These are phyloP conservation scores for Knufia petricola DNA, from an alignment of 2,329 filamentous ascomycete species.

Conservation along the genomic window DNA sequence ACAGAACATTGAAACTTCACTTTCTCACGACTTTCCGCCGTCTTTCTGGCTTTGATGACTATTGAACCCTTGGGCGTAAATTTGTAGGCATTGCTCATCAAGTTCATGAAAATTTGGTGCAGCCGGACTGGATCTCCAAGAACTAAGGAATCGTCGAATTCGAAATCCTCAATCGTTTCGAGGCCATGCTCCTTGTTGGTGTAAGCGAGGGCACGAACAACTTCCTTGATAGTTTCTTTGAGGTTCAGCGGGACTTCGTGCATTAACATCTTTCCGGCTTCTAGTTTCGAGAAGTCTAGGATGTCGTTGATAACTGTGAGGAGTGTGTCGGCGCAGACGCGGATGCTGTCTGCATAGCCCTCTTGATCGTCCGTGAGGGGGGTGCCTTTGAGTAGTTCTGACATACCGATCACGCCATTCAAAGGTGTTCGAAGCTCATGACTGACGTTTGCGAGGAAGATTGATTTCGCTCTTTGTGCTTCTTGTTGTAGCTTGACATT, in stretches of 20 bases:
- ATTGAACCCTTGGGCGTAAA: conserved; percentile 49
- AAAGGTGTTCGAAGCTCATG: conserved; percentile 36
- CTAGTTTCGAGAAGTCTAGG: conserved; percentile 41
- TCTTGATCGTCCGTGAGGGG: conserved; percentile 33
- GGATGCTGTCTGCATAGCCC: conserved; percentile 33
- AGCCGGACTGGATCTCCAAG: conserved; percentile 78
- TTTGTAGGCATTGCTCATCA: conserved; percentile 55
- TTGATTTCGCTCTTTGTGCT: conserved; percentile 46
- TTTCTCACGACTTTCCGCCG: conserved; percentile 26
- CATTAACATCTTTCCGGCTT: conserved; percentile 49
- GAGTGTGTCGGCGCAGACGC: conserved; percentile 34
- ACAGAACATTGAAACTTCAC: conserved; percentile 39
- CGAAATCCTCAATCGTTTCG: conserved; percentile 56
- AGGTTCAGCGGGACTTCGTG: conserved; percentile 77
- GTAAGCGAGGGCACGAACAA: conserved; percentile 53
- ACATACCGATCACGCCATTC: conserved; percentile 35
- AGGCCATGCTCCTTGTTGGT: conserved; percentile 53
- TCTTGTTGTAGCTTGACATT: conserved; percentile 60
- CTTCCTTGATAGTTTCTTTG: conserved; percentile 55
- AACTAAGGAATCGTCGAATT: conserved; percentile 54
- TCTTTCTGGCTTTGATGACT: conserved; percentile 33
- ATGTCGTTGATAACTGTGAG: conserved; percentile 39
- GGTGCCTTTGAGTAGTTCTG: conserved; percentile 33
- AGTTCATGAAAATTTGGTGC: conserved; percentile 55
- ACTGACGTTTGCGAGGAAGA: conserved; percentile 38